These are phyloP conservation scores for Candida sp. DNA, from an alignment of 1,139 yeast genomes.

Conservation along the genomic window DNA sequence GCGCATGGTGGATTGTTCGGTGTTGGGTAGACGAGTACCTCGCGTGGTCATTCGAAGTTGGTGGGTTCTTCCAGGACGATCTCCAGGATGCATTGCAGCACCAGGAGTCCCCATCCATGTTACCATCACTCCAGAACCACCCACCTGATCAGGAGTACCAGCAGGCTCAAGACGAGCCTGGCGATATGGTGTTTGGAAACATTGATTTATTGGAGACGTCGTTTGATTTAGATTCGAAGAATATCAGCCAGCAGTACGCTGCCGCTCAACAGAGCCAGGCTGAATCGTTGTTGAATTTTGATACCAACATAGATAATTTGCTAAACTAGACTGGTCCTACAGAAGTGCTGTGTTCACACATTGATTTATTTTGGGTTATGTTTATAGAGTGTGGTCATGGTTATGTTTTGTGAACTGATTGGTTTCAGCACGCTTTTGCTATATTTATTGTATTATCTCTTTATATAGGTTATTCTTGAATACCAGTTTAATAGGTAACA, in stretches of 20 bases:
- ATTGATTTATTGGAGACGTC: conserved; percentile 32
- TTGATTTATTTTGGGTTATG: not conserved
- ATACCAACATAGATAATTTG: conserved; percentile 16
- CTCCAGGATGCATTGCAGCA: conserved; percentile 15
- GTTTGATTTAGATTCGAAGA: conserved; percentile 21
- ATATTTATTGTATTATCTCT: not conserved
- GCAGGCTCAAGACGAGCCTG: not conserved
- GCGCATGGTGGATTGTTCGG: conserved; percentile 79
- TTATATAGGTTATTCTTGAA: not conserved
- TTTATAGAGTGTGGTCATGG: not conserved
- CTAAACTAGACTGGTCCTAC: conserved; percentile 6
- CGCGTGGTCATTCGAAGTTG: conserved; percentile 70
- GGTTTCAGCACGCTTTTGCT: not conserved
- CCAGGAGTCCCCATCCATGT: conserved; percentile 4
- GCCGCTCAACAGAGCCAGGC: conserved; percentile 2
- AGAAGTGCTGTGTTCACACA: not conserved
- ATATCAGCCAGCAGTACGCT: conserved; percentile 1
- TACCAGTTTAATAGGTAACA: not conserved
- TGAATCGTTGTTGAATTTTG: conserved; percentile 17
- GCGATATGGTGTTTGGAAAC: conserved; percentile 14
- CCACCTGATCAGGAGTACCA: not conserved
- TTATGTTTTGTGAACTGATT: not conserved
- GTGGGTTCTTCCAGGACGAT: conserved; percentile 59
- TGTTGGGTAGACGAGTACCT: conserved; percentile 83
- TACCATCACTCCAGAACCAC: conserved; percentile 7